Evolutionary conservation across 1,284 basidiomycete species (phyloP), one percentile per base, ranked within the genome.

Genomic region (Volvariella volvacea): DNA sequence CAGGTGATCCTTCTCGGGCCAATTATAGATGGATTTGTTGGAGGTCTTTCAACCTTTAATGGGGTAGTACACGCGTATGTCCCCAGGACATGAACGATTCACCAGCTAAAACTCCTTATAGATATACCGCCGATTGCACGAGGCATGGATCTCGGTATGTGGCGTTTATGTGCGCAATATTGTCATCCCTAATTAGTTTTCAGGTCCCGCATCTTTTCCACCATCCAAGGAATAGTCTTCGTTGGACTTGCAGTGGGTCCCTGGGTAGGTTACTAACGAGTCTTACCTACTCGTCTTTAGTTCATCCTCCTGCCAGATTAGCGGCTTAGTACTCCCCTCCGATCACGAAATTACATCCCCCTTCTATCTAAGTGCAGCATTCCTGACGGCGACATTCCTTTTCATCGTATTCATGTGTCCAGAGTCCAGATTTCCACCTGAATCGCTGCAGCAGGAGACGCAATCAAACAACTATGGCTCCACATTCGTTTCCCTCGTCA

Each of bases 91-190:
- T 20, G 6, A 17, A 32, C 39, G 25, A n/a, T 33, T 22, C n/a
- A 44, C 46, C 41, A 21, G 42, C 22, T 34, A 19, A 49, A 46
- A 21, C 39, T 31, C 14, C n/a, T 17, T 38, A 14, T 49, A 76
- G 74, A 7, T 76, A 74, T 54, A 67, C 69, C 19, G 68, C 73
- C 15, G 74, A 76, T 48, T 76, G 73, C 47, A 74, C 74, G 22
- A 58, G 62, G 22, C 68, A 70, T 56, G 74, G 73, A 22, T 76
- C 74, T 34, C 58, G 72, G 66, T 64, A 51, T 34, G 56, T 38
- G 21, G n/a, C 31, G n/a, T 12, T 9, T 15, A n/a, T 28, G 22
- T 19, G 19, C 34, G 36, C 6, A 21, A 20, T 10, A 31, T 34
- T 17, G 28, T 49, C 22, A 49, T 37, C 38, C 12, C 41, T 41